Base-by-base conservation (phyloP, 192 early-diverging fungal species). In the Coemansia reversa region DNA sequence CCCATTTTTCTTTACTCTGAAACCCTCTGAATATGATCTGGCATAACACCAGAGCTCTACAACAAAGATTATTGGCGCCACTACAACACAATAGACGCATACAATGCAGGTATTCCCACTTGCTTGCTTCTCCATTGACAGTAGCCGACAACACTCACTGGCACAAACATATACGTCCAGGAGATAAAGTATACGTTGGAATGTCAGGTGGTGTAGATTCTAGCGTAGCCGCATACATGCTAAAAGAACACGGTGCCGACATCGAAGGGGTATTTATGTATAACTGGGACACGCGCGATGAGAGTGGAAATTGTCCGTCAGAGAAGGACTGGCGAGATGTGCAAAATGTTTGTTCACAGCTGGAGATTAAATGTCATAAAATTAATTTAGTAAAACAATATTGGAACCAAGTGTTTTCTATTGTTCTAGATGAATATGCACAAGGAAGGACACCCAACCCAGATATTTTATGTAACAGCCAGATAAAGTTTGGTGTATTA, bases 161-260 rank as follows among this genome's bases (percentile, higher is more conserved):
- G 53, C 53, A 55, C 5, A 3, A 18, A 14, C 35, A 16, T 42
- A 50, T 65, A 16, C 32, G 20, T 27, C 27, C 45, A 6, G 69
- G 72, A 25, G 66, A 65, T 48, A 70, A 56, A 47, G 91, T 98
- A 3, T 83, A 90, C 6, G 69, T 98, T 2, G 89, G 89, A 16
- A 90, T 98, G 90, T 96, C 94, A 0, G 96, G 96, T 27, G 96
- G 96, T 1, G 94, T 98, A 0, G 96, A 98, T 62, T 95, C 93
- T 1, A 91, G 90, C 64, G 91, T 96, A 18, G 85, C 89, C 9
- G 94, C 94, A 0, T 69, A 89, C 27, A 72, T 98, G 14, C 74
- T 98, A 1, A 76, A 89, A 33, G 62, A 76, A 18, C 82, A 85
- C 28, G 83, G 82, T n/a, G 65, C 82, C 60, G 53, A 85, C 14